Conservation (phyloP, 169 alveolate genomes). For the Plasmodium blacklocki region DNA sequence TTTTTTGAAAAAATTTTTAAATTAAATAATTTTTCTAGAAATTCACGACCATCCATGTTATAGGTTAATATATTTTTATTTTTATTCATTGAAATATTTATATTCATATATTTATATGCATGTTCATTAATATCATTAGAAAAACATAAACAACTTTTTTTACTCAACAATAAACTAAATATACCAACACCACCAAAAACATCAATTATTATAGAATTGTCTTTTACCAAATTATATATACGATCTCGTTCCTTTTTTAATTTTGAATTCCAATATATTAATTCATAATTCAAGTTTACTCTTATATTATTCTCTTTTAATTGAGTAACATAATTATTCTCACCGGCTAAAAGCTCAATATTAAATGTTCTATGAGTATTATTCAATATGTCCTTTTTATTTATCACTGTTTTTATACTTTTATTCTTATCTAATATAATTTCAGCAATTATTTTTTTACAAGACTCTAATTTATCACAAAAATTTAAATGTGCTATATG, state of each 20-base stretch:
- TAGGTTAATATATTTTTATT: conserved; percentile 80
- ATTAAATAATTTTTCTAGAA: conserved; percentile 59
- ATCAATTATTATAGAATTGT: conserved; percentile 82
- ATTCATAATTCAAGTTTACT: conserved; percentile 84
- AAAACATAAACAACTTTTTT: conserved; percentile 88
- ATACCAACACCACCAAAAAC: conserved; percentile 94
- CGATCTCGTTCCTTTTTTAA: conserved; percentile 79
- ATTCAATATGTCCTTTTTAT: conserved; percentile 88
- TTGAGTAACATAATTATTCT: conserved; percentile 86
- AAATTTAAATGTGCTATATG: conserved; percentile 94
- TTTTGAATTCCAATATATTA: conserved; percentile 91
- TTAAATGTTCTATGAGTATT: conserved; percentile 90
- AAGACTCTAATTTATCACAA: conserved; percentile 85
- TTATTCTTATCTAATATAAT: conserved; percentile 91
- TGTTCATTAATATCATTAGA: conserved; percentile 91
- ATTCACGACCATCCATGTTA: conserved; percentile 89
- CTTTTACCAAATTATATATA: conserved; percentile 39
- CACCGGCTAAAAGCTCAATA: conserved; percentile 92
- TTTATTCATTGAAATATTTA: conserved; percentile 87
- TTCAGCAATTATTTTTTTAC: conserved; percentile 89
- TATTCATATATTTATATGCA: conserved; percentile 86
- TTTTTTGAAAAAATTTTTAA: conserved; percentile 25
- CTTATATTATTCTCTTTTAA: conserved; percentile 82
- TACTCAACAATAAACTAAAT: conserved; percentile 89
- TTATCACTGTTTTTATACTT: conserved; percentile 88